Evolutionary conservation across 1,284 basidiomycete genomes (phyloP).

Genomic region (Trichosporon asahii): DNA sequence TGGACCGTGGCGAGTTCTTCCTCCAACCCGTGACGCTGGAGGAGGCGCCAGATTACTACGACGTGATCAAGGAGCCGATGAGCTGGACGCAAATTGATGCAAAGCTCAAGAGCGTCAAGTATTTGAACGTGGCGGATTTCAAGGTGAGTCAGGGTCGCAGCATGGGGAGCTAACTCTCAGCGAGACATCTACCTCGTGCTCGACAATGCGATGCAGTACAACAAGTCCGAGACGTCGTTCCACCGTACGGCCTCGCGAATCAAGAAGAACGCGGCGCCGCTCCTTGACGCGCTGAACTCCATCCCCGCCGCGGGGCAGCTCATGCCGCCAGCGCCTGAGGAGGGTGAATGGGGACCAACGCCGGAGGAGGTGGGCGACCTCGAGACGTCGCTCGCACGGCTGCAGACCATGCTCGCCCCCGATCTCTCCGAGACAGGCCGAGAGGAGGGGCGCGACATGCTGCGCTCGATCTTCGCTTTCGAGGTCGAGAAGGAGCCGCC

Average conservation of each 20-base stretch:
- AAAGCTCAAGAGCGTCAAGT: conserved; percentile 73
- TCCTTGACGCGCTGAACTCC: conserved; percentile 62
- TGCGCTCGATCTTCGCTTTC: conserved; percentile 66
- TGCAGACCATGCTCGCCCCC: conserved; percentile 28
- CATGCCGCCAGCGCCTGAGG: background rate
- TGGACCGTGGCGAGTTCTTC: conserved; percentile 73
- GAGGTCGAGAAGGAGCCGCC: conserved; percentile 61
- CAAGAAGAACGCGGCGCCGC: conserved; percentile 59
- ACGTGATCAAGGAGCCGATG: conserved; percentile 86
- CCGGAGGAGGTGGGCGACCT: conserved; percentile 59
- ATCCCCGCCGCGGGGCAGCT: conserved; percentile 25
- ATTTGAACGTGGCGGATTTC: conserved; percentile 72
- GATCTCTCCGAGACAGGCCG: conserved; percentile 40
- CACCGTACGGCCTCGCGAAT: conserved; percentile 71
- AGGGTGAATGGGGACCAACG: background rate
- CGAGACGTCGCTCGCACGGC: conserved; percentile 60
- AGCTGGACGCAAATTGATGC: conserved; percentile 76
- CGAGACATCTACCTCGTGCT: conserved; percentile 77
- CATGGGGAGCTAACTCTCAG: conserved; percentile 54
- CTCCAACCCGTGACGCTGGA: conserved; percentile 71
- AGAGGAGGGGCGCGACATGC: conserved; percentile 56
- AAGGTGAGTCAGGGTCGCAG: conserved; percentile 56
- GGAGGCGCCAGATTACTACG: conserved; percentile 78
- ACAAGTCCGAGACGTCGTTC: conserved; percentile 68
- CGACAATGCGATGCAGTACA: conserved; percentile 83